Conservation (phyloP, 441 rosid species). For the Corymbia citriodora region DNA sequence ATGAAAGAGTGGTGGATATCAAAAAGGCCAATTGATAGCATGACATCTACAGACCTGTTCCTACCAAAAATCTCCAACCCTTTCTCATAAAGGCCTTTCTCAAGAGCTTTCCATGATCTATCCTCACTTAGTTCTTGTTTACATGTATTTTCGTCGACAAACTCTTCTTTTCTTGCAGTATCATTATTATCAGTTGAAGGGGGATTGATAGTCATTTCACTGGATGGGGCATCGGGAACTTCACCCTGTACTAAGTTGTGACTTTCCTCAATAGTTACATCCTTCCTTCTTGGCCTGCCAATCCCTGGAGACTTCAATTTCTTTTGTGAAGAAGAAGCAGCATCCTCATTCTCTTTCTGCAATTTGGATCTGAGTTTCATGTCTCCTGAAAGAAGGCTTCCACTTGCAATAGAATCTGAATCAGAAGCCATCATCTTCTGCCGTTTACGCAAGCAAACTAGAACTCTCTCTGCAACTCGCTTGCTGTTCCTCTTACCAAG, state of each 20-base stretch:
- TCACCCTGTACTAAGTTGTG: constrained; percentile 29
- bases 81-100: constrained; percentile 86
- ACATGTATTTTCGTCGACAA: constrained; percentile 52
- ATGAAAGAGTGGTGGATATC: not conserved
- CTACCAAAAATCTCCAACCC: constrained; percentile 94
- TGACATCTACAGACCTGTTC: constrained; percentile 56
- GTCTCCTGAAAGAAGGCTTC: constrained; percentile 38
- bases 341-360: constrained; percentile 74
- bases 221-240: constrained; percentile 26
- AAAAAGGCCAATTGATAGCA: not conserved
- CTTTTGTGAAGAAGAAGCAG: constrained; percentile 68
- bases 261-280: constrained; percentile 22
- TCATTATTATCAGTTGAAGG: constrained; percentile 39
- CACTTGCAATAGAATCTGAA: constrained; percentile 69
- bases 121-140: constrained; percentile 41
- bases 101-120: constrained; percentile 79
- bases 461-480: constrained; percentile 81
- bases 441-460: constrained; percentile 72
- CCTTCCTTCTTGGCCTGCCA: constrained; percentile 64
- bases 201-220: constrained; percentile 38
- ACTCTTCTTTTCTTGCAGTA: constrained; percentile 56
- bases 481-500: constrained; percentile 78
- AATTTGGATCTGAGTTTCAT: constrained; percentile 44
- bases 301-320: constrained; percentile 41
- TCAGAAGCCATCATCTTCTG: constrained; percentile 78